Conservation (phyloP, 2,329 filamentous ascomycete genomes). For the Colletotrichum graminicola region DNA sequence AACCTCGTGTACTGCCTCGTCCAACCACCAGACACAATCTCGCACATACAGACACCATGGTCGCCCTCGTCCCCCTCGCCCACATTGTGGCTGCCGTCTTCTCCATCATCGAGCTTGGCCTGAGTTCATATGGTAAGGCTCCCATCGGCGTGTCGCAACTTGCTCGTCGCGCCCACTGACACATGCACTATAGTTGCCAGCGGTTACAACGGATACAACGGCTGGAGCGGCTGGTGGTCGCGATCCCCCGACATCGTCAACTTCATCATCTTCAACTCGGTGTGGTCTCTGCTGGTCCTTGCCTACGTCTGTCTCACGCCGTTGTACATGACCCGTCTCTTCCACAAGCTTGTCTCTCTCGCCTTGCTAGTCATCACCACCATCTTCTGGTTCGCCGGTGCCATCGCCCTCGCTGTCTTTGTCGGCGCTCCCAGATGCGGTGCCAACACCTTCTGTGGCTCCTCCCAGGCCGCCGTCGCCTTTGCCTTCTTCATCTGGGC, state of each 20-base stretch:
- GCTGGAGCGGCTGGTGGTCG: slow-evolving; percentile 45
- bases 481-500: slow-evolving; percentile 76
- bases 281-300: slow-evolving; percentile 82
- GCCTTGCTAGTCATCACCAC: slow-evolving; percentile 78
- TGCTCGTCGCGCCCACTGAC: not conserved
- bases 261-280: slow-evolving; percentile 83
- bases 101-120: slow-evolving; percentile 79
- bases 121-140: slow-evolving; percentile 75
- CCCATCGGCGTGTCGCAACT: not conserved
- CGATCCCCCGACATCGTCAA: slow-evolving; percentile 68
- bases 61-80: slow-evolving; percentile 37
- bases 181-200: slow-evolving; percentile 62
- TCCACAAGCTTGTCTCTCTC: slow-evolving; percentile 75
- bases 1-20: not conserved
- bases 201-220: slow-evolving; percentile 51
- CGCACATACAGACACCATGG: slow-evolving; percentile 21
- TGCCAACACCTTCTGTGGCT: slow-evolving; percentile 66
- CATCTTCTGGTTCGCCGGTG: slow-evolving; percentile 91
- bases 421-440: slow-evolving; percentile 69
- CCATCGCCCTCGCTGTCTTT: slow-evolving; percentile 79
- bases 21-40: not conserved
- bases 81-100: slow-evolving; percentile 77
- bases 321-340: slow-evolving; percentile 68
- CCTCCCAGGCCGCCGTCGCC: slow-evolving; percentile 72
- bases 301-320: slow-evolving; percentile 78